Evolutionary conservation across 176 grass and related monocot species (phyloP), one percentile per base, ranked within the genome.

Genomic region (Bromus sterilis): DNA sequence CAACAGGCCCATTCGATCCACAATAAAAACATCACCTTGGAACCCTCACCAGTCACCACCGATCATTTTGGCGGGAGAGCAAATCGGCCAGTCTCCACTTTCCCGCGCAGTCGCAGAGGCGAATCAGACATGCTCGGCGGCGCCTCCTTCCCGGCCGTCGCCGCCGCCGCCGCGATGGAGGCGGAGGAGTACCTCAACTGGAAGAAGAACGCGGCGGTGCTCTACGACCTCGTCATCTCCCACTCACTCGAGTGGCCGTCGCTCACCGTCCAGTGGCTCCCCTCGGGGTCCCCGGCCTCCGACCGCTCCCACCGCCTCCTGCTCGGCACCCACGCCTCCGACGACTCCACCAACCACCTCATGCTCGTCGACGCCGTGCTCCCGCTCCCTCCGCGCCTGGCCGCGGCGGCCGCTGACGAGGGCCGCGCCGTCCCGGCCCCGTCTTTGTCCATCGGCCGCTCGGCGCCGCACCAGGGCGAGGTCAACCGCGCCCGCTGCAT

Each of bases 171-270:
- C 10, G 63, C 60, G 26, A 46, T 15, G 81, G 89, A 75, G 43
- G 75, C 73, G 35, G 93, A 93, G 70, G 95, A 98, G 75, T 91
- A 86, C 79, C 71, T 34, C n/a, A 91, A 95, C 67, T 98, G 96
- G 96, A 95, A 90, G 91, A 98, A 89, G 85, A 98, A 98, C 77
- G 83, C 90, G 15, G 72, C 96, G 48, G 88, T 95, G 66, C 90
- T 98, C 53, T 98, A 98, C 87, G 96, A 98, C 79, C 86, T 98
- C 18, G 89, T 98, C 75, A 90, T 98, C 75, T 95, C 96, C 29
- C 93, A 93, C 79, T 79, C 89, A 53, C 88, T 98, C 49, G 92
- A 93, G 57, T 95, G 95, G 95, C 90, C 95, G 13, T 98, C 93
- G 31, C 95, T 98, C 76, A 98, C 93, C 70, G 90, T 93, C 49